phyloP scores from a whole-genome alignment of 495 filamentous ascomycete genomes.

The Cryomyces minteri region DNA sequence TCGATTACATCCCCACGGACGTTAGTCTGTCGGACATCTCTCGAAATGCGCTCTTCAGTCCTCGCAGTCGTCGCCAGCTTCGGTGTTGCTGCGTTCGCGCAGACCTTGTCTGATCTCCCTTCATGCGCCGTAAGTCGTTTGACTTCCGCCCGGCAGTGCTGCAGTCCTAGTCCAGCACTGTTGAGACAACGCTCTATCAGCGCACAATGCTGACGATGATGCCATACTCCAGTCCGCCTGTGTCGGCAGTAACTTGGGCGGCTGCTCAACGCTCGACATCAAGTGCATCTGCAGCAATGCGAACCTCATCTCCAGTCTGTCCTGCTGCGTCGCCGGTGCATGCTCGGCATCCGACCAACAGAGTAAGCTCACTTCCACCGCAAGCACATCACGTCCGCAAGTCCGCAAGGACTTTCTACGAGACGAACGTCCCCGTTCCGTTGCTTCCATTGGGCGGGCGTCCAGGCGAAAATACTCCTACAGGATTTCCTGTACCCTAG shows the following conservation, averaged over 20 bases:
- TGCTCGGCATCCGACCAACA: constrained; percentile 39
- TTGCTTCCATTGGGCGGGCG: too few relatives aligned
- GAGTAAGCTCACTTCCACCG: constrained; percentile 21
- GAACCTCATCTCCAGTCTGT: constrained; percentile 38
- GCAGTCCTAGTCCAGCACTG: background rate
- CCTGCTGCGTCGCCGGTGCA: constrained; percentile 41
- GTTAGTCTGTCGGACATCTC: background rate
- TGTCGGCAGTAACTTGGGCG: constrained; percentile 18
- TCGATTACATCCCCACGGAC: background rate
- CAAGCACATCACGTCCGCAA: background rate
- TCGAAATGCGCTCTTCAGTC: background rate
- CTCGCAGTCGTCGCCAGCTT: background rate
- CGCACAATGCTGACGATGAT: background rate
- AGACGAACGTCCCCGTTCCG: too few relatives aligned
- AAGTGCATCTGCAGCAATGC: constrained; percentile 48
- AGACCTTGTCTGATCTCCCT: background rate
- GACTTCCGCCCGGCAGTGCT: background rate
- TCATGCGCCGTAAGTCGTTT: background rate
- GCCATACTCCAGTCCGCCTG: background rate
- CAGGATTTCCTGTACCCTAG: too few relatives aligned
- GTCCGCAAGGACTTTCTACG: background rate
- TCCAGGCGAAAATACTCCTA: too few relatives aligned
- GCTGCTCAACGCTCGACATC: constrained; percentile 36
- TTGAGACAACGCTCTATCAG: background rate
- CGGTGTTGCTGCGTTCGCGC: background rate